phyloP scores from a whole-genome alignment of 495 filamentous ascomycete genomes.

The Xylaria cubensis region DNA sequence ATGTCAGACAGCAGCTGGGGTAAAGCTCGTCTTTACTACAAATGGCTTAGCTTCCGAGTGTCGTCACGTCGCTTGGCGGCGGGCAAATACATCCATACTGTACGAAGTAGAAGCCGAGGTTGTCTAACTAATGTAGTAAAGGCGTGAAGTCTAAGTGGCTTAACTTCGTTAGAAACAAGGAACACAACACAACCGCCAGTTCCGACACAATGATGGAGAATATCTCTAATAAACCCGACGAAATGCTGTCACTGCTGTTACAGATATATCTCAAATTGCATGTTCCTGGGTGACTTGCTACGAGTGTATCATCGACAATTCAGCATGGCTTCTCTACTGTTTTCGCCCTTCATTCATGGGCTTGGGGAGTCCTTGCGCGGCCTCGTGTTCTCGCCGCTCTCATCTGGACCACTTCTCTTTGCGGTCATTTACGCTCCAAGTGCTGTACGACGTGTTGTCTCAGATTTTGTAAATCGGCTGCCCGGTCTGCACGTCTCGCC shows the following conservation, averaged over 20 bases:
- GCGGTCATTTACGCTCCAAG: constrained; percentile 13
- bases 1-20: constrained; percentile 1
- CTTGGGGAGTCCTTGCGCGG: background rate
- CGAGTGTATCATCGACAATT: background rate
- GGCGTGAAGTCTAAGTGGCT: background rate
- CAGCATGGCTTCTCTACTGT: constrained; percentile 21
- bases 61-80: constrained; percentile 3
- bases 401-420: constrained; percentile 24
- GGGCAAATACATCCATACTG: background rate
- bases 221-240: background rate
- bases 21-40: background rate
- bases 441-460: constrained; percentile 1
- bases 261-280: background rate
- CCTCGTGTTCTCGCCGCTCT: constrained; percentile 19
- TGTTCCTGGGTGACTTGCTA: background rate
- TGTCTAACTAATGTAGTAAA: background rate
- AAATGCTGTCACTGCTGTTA: background rate
- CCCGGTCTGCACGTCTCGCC: background rate
- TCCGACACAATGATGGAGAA: background rate
- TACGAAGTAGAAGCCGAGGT: constrained; percentile 7
- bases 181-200: background rate
- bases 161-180: background rate
- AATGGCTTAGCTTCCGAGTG: constrained; percentile 16
- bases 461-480: background rate
- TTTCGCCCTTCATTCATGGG: constrained; percentile 7